Conservation (phyloP, 257 asterid genomes). For the Solanum neorickii region DNA sequence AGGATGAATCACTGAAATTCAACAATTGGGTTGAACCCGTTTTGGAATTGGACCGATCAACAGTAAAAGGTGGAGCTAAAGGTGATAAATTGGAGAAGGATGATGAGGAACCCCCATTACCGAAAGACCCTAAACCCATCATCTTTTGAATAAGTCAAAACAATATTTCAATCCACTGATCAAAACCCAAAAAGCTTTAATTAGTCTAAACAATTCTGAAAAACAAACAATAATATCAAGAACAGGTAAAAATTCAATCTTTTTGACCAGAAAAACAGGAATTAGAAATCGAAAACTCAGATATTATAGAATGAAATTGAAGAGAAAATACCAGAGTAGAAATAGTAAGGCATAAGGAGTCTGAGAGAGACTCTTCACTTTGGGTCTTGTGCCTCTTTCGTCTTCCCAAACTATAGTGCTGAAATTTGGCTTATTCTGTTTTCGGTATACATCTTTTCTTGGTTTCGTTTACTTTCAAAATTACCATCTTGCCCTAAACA, state of each 20-base stretch:
- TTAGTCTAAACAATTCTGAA: background rate
- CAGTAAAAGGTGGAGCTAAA: slow-evolving; percentile 93
- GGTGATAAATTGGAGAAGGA: slow-evolving; percentile 77
- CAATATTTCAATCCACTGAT: slow-evolving; percentile 15
- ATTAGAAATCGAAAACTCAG: background rate
- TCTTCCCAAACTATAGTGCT: background rate
- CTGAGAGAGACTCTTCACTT: background rate
- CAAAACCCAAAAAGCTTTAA: slow-evolving; percentile 10
- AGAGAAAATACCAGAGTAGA: background rate
- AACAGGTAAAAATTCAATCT: background rate
- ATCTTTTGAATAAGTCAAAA: slow-evolving; percentile 10
- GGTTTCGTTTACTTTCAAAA: background rate
- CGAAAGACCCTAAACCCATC: slow-evolving; percentile 65
- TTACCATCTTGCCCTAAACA: background rate
- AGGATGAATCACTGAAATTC: slow-evolving; percentile 33
- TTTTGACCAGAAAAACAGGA: background rate
- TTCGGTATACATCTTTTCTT: background rate
- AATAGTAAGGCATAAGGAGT: background rate
- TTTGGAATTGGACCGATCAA: slow-evolving; percentile 53
- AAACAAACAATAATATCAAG: background rate
- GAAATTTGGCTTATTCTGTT: background rate
- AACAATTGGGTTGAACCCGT: slow-evolving; percentile 30
- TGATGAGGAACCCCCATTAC: slow-evolving; percentile 52
- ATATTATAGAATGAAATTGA: background rate
- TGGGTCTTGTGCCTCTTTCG: background rate